Percentiles rank a stretch among this genome's conserved stretches.
Conservation (phyloP, 495 filamentous ascomycete species). For the Daldinia decipiens region DNA sequence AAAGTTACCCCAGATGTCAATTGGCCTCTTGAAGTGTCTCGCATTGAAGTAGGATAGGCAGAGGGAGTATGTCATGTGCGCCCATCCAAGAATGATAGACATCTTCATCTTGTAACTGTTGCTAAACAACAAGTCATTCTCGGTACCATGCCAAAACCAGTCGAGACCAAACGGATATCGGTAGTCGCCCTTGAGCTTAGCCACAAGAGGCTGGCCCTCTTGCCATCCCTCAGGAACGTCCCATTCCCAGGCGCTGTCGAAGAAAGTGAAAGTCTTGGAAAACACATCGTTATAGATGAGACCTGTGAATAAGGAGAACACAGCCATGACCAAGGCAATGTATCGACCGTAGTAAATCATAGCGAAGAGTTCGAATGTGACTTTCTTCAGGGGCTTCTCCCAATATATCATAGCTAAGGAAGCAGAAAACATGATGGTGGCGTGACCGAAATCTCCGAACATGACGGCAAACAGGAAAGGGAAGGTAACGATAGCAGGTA, state of each 20-base stretch:
- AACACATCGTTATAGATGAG: slow-evolving; percentile 98
- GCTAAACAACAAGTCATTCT: slow-evolving; percentile 91
- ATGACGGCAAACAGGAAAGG: slow-evolving; percentile 99
- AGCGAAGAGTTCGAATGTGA: slow-evolving; percentile 91
- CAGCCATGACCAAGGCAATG: slow-evolving; percentile 97
- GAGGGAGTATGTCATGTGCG: slow-evolving; percentile 98
- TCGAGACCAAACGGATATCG: slow-evolving; percentile 96
- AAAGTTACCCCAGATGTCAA: slow-evolving; percentile 97
- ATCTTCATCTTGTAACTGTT: slow-evolving; percentile 99
- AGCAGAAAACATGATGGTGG: slow-evolving; percentile 81
- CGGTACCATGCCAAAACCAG: slow-evolving; percentile 95
- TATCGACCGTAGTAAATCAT: slow-evolving; percentile 99
- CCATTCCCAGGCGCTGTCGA: slow-evolving; percentile 84
- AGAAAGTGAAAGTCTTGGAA: slow-evolving; percentile 88
- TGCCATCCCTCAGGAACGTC: slow-evolving; percentile 77
- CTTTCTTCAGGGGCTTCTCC: slow-evolving; percentile 89
- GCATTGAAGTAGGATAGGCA: slow-evolving; percentile 93
- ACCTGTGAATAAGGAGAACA: slow-evolving; percentile 96
- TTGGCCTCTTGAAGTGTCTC: slow-evolving; percentile 89
- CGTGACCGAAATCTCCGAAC: slow-evolving; percentile 98
- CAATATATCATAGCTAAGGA: slow-evolving; percentile 93
- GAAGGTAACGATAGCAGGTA: slow-evolving; percentile 95
- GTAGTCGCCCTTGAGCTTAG: slow-evolving; percentile 72
- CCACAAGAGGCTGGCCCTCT: slow-evolving; percentile 66
- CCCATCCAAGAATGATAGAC: slow-evolving; percentile 94